Conservation (phyloP, 768 basidiomycete species). For the Mycena maculata region DNA sequence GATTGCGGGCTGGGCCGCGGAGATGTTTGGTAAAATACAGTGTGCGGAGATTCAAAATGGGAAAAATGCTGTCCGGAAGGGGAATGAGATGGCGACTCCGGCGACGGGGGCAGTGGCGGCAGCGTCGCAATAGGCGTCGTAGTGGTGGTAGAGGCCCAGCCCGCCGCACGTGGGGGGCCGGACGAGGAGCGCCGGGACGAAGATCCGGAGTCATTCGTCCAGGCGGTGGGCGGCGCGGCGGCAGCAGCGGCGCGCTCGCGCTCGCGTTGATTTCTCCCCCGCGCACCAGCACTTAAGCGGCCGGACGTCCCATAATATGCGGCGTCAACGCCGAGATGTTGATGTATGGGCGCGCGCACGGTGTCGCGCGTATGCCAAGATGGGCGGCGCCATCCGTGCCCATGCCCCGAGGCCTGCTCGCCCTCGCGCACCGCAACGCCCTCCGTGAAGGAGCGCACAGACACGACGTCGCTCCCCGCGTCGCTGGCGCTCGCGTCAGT, state of each 20-base stretch:
- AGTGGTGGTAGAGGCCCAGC: slow-evolving; percentile 17
- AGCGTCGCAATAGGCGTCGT: slow-evolving; percentile 18
- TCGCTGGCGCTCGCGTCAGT: slow-evolving; percentile 73
- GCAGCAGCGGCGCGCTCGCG: slow-evolving; percentile 23
- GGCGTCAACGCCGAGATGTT: slow-evolving; percentile 26
- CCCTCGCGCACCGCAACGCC: slow-evolving; percentile 47
- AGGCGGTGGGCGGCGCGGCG: slow-evolving; percentile 21
- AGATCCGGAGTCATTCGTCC: slow-evolving; percentile 24
- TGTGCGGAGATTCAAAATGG: slow-evolving; percentile 54
- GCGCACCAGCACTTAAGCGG: slow-evolving; percentile 23
- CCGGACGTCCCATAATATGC: slow-evolving; percentile 20
- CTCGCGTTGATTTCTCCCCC: slow-evolving; percentile 34
- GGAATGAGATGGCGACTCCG: slow-evolving; percentile 52
- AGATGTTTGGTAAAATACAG: slow-evolving; percentile 78
- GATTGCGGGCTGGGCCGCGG: slow-evolving; percentile 50
- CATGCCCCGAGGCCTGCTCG: slow-evolving; percentile 11
- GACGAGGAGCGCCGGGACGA: slow-evolving; percentile 26
- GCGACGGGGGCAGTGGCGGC: slow-evolving; percentile 57
- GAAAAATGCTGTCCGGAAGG: slow-evolving; percentile 37
- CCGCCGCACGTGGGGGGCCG: slow-evolving; percentile 27
- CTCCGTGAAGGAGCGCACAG: slow-evolving; percentile 74
- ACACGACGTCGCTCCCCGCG: slow-evolving; percentile 77
- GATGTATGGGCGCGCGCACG: slow-evolving; percentile 37
- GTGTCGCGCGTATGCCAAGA: slow-evolving; percentile 59
- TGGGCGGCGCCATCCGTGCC: slow-evolving; percentile 50